Base-by-base conservation (phyloP, 2,329 filamentous ascomycete species). In the Apiospora kogelbergensis region DNA sequence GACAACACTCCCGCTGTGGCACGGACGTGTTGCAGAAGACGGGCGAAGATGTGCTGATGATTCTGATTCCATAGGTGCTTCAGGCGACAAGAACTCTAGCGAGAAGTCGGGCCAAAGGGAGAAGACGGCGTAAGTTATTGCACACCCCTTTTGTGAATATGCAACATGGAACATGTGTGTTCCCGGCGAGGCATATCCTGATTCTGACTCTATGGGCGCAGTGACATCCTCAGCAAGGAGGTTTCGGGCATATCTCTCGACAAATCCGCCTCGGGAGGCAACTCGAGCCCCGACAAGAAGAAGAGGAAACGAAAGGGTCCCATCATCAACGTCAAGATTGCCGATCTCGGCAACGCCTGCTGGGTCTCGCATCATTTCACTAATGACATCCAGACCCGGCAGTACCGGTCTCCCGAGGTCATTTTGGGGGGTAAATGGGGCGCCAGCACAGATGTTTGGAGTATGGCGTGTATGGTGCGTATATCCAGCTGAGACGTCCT, bases 291-390 rank as follows among this genome's bases (percentile, higher is more conserved):
- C 3, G 86, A 88, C 67, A 90, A 93, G 76, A 91, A 92, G 80
- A 87, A 72, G 89, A 90, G 73, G 88, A 93, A 72, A 82, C 82
- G 69, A 78, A 84, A 77, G 76, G 81, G 74, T 76, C 84, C 74
- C 72, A 92, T 94, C 73, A 98, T 99, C 75, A 98, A 95, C 42
- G 96, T 99, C 80, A 99, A 99, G 84, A 99, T 99, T 83, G 96
- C 96, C 53, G 96, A 99, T 84, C 85, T 99, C 68, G 96, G 96
- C 70, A 99, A 99, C 79, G 96, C 96, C 24, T 99, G 96, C 84
- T 99, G 96, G 96, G 95, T 97, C 37, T 94, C 94, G 73, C 96
- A 99, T 79, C 96, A 99, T 81, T 99, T 99, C 82, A 99, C 96
- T 78, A 98, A 99, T 79, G 96, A 99, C 79, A 99, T 99, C 76